phyloP scores from a whole-genome alignment of 2,329 filamentous ascomycete genomes.

The Drechslerella coelobrocha region DNA sequence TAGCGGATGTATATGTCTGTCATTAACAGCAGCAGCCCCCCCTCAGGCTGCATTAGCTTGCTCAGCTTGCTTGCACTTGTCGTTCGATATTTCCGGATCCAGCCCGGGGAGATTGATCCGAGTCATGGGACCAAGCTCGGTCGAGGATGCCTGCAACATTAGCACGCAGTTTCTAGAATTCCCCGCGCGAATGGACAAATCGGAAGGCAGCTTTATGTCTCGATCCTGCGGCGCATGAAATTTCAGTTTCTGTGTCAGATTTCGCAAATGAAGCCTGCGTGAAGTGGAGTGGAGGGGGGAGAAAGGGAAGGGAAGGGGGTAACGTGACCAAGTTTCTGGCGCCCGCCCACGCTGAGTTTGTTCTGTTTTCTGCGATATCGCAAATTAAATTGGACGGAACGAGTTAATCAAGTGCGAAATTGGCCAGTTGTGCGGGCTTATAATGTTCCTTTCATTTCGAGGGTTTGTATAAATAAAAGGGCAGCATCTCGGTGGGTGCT shows the following conservation, averaged over 20 bases:
- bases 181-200: constrained; percentile 1
- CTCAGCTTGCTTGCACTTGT: too few relatives aligned
- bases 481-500: too few relatives aligned
- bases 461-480: too few relatives aligned
- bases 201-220: neutral
- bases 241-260: neutral
- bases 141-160: neutral
- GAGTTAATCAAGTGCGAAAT: neutral
- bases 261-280: neutral
- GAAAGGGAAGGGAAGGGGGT: too few relatives aligned
- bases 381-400: neutral
- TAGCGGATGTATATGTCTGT: too few relatives aligned
- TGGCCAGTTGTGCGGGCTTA: too few relatives aligned
- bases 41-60: neutral
- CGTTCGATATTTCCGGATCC: neutral
- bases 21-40: neutral
- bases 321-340: neutral
- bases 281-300: too few relatives aligned
- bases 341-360: neutral
- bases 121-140: neutral
- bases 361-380: neutral
- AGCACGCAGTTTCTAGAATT: neutral
- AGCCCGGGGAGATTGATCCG: neutral
- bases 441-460: too few relatives aligned
- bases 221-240: neutral